phyloP scores from a whole-genome alignment of 371 early-diverging fungal species.

The Capillidium rhysosporum region DNA sequence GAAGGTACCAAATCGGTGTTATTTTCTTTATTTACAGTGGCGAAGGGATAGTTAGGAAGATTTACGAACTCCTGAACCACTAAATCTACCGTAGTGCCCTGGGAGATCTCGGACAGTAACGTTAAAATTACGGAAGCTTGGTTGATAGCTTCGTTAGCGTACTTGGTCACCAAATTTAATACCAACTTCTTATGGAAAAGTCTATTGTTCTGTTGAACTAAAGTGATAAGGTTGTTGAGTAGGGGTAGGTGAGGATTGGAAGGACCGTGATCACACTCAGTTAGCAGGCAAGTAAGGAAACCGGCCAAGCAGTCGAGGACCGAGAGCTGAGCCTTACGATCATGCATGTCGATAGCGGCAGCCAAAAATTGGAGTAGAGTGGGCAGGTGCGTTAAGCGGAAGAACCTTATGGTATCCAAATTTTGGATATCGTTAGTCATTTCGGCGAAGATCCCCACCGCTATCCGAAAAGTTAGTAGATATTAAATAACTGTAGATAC shows the following conservation, averaged over 20 bases:
- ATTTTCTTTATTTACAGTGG: neutral
- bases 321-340: neutral
- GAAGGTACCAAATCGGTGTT: neutral
- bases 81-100: too few relatives aligned
- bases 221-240: neutral
- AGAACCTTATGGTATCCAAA: neutral
- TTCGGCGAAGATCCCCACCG: neutral
- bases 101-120: neutral
- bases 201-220: neutral
- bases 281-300: neutral
- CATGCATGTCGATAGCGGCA: slow-evolving; percentile 4
- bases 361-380: neutral
- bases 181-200: neutral
- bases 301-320: neutral
- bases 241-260: neutral
- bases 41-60: neutral
- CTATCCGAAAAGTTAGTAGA: neutral
- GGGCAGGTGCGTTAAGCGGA: neutral
- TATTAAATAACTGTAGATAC: neutral
- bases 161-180: neutral
- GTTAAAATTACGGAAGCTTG: neutral
- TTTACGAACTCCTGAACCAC: neutral
- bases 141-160: neutral
- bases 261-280: neutral
- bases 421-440: neutral